Base-by-base conservation (phyloP, 179 eudicot species). In the Spinacia oleracea region DNA sequence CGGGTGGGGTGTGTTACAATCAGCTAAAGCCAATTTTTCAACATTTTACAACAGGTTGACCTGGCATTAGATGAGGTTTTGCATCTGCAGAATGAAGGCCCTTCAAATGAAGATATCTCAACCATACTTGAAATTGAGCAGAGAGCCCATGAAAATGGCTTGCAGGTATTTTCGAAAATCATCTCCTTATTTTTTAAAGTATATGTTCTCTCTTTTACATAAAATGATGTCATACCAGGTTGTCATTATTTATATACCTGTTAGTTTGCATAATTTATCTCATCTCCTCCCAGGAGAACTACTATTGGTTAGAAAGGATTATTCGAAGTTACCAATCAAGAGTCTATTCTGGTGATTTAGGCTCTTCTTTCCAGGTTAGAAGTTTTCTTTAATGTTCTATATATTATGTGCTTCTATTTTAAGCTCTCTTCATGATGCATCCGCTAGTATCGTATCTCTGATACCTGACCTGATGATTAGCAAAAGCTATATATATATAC, bases 131-230 rank as follows among this genome's bases (percentile, higher is more conserved):
- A 93, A 85, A 92, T 93, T 80, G 98, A 93, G 79, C 98, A 89
- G 75, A 89, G 98, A 82, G 93, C 94, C 70, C 93, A 93, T 88
- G 98, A 93, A 83, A 92, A 93, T 87, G 98, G 97, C 81, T 80
- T 90, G 79, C 98, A 93, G 95, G 98, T 89, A 65, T 32, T 9
- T 60, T 50, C 16, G 23, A 45, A 35, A 15, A 70, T 48, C 50
- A 6, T 8, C 11, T 69, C 76, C 51, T 65, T 64, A 46, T 76
- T 72, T 60, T 40, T 64, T 43, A 59, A 23, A 32, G 50, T 35
- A 70, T 63, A 25, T 23, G 23, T 11, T 55, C 29, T 63, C 2
- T 70, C 43, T 12, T 64, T 50, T 59, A 55, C 35, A 4, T 42
- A 72, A 62, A 67, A 62, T 43, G 32, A 60, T n/a, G 55, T 65